Evolutionary conservation across 2,329 filamentous ascomycete species (phyloP).

Genomic region (Lasiodiplodia theobromae): DNA sequence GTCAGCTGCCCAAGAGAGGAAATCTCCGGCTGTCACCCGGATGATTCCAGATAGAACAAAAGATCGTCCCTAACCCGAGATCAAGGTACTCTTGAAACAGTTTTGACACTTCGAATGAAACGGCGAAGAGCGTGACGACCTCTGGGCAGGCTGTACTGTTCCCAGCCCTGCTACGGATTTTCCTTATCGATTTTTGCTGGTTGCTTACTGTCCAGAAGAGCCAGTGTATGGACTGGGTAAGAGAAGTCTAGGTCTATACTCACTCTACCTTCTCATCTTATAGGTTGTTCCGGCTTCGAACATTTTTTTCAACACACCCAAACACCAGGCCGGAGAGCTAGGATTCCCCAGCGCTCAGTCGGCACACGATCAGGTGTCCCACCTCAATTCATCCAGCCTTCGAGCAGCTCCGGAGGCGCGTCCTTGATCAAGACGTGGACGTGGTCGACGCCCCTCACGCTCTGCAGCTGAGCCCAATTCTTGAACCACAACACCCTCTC

Average conservation of each 20-base stretch:
- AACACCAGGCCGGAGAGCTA: background rate
- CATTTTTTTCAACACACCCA: background rate
- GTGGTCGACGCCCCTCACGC: constrained; percentile 65
- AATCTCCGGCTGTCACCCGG: background rate
- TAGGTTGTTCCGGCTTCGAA: background rate
- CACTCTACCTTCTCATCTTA: background rate
- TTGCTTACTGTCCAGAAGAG: background rate
- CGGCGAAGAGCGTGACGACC: background rate
- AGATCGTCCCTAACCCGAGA: background rate
- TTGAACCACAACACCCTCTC: constrained; percentile 69
- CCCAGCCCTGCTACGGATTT: background rate
- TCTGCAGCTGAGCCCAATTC: constrained; percentile 68
- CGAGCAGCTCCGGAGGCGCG: constrained; percentile 42
- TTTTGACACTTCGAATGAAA: constrained; percentile 10
- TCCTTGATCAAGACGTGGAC: constrained; percentile 62
- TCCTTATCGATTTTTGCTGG: background rate
- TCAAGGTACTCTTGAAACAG: background rate
- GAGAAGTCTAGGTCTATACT: constrained; percentile 5
- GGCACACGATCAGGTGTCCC: background rate
- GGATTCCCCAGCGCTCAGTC: too few relatives aligned
- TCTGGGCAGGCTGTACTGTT: background rate
- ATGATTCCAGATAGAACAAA: background rate
- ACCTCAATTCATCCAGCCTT: constrained; percentile 37
- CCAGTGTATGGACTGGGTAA: background rate
- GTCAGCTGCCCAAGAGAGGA: background rate